Evolutionary conservation across 2,329 filamentous ascomycete genomes (phyloP).

Genomic region (Balansia obtecta): DNA sequence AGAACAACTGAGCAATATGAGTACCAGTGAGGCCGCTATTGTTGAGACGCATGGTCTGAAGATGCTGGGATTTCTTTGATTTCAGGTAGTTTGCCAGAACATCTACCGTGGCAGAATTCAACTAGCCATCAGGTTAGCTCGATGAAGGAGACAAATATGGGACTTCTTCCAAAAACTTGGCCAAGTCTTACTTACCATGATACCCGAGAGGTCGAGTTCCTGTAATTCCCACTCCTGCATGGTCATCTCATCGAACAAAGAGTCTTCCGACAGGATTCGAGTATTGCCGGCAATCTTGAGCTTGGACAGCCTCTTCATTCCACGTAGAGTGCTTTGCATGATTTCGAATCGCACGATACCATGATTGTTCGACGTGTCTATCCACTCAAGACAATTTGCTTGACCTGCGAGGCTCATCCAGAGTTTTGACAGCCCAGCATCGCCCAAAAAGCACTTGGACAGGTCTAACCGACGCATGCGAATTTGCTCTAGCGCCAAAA

Average conservation of each 20-base stretch:
- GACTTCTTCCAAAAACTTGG: neutral
- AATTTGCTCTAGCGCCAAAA: conserved; percentile 21
- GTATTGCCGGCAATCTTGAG: conserved; percentile 40
- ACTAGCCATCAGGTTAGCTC: conserved; percentile 16
- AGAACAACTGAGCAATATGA: conserved; percentile 37
- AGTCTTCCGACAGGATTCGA: conserved; percentile 29
- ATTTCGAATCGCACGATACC: conserved; percentile 37
- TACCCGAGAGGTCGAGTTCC: conserved; percentile 41
- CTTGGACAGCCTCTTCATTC: conserved; percentile 30
- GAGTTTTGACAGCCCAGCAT: conserved; percentile 33
- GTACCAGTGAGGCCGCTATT: conserved; percentile 39
- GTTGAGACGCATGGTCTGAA: conserved; percentile 35
- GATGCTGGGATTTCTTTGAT: conserved; percentile 23
- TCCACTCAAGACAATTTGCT: conserved; percentile 29
- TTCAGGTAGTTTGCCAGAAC: conserved; percentile 34
- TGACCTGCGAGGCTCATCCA: conserved; percentile 35
- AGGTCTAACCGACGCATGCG: conserved; percentile 36
- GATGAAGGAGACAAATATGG: neutral
- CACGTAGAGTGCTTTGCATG: conserved; percentile 30
- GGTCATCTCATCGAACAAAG: conserved; percentile 33
- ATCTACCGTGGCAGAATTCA: conserved; percentile 36
- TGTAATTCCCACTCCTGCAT: conserved; percentile 34
- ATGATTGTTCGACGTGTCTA: conserved; percentile 41
- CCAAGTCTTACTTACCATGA: conserved; percentile 26
- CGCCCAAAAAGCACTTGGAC: conserved; percentile 37